Evolutionary conservation across 768 basidiomycete genomes (phyloP).

Genomic region (Phylloporus arenicola): DNA sequence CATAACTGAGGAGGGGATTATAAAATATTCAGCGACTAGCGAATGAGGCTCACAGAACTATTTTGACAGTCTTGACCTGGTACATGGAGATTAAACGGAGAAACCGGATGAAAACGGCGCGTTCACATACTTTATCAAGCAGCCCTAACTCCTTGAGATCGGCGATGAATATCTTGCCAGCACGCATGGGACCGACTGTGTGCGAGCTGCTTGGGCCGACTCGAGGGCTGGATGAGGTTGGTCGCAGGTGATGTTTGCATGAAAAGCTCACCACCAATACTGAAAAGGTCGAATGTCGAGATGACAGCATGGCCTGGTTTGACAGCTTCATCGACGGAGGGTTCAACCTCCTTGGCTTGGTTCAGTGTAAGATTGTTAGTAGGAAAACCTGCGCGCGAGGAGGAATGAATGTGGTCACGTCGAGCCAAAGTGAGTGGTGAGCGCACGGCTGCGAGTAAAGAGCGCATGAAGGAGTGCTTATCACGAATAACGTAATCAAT

Average conservation of each 20-base stretch:
- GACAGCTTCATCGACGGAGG: slow-evolving; percentile 11
- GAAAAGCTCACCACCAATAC: slow-evolving; percentile 68
- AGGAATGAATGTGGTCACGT: slow-evolving; percentile 7
- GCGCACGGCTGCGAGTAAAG: slow-evolving; percentile 1
- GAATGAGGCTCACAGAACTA: slow-evolving; percentile 58
- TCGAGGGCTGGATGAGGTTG: slow-evolving; percentile 29
- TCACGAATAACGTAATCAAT: not conserved
- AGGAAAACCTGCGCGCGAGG: slow-evolving; percentile 14
- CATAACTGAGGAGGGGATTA: slow-evolving; percentile 53
- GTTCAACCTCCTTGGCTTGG: slow-evolving; percentile 1
- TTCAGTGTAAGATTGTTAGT: slow-evolving; percentile 2
- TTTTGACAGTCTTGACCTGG: slow-evolving; percentile 76
- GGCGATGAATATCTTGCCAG: slow-evolving; percentile 80
- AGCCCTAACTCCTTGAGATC: slow-evolving; percentile 65
- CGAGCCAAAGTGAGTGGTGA: not conserved
- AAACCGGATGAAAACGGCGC: not conserved
- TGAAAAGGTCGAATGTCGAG: slow-evolving; percentile 89
- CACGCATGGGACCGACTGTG: slow-evolving; percentile 85
- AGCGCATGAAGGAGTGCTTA: slow-evolving; percentile 4
- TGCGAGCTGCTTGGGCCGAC: slow-evolving; percentile 60
- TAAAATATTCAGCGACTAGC: not conserved
- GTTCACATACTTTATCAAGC: slow-evolving; percentile 53
- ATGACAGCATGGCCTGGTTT: slow-evolving; percentile 83
- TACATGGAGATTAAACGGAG: not conserved
- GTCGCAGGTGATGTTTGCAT: not conserved